Conservation (phyloP, 2,329 filamentous ascomycete genomes). For the Madurella fahalii region DNA sequence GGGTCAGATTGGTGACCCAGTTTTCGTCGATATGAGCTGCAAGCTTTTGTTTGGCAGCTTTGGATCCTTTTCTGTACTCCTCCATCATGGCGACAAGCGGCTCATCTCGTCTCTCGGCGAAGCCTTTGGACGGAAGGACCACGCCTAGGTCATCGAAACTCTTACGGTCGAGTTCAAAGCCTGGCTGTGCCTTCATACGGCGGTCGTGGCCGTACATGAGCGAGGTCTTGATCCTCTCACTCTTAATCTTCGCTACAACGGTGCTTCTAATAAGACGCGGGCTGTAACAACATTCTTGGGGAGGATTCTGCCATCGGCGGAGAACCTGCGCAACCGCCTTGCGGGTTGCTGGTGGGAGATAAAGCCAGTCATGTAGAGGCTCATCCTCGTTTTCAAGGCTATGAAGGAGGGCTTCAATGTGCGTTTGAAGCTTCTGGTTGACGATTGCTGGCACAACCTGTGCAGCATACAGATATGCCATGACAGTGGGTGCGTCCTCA, state of each 20-base stretch:
- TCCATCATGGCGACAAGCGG: slow-evolving; percentile 13
- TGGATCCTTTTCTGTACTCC: slow-evolving; percentile 1
- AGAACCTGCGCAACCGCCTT: slow-evolving; percentile 16
- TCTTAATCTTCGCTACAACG: background rate
- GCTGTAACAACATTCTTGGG: slow-evolving; percentile 2
- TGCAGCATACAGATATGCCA: slow-evolving; percentile 23
- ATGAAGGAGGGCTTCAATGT: slow-evolving; percentile 19
- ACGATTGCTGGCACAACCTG: slow-evolving; percentile 21
- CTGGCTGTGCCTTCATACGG: background rate
- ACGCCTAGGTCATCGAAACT: slow-evolving; percentile 7
- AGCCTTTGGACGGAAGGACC: slow-evolving; percentile 8
- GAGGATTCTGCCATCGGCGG: slow-evolving; percentile 14
- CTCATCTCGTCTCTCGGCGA: slow-evolving; percentile 8
- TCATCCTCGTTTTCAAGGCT: slow-evolving; percentile 14
- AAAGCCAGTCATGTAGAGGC: slow-evolving; percentile 8
- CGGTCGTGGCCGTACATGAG: background rate
- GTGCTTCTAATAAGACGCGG: background rate
- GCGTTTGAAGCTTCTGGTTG: slow-evolving; percentile 15
- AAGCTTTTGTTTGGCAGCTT: slow-evolving; percentile 7
- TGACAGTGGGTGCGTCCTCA: slow-evolving; percentile 15
- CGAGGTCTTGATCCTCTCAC: background rate
- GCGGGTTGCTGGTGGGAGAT: slow-evolving; percentile 3
- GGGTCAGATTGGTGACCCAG: slow-evolving; percentile 20
- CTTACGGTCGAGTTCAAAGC: slow-evolving; percentile 6
- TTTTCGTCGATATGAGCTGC: slow-evolving; percentile 15